Percentiles rank a stretch among this genome's conserved stretches.
Conservation (phyloP, 2,329 filamentous ascomycete species). For the Fusarium robinianum region DNA sequence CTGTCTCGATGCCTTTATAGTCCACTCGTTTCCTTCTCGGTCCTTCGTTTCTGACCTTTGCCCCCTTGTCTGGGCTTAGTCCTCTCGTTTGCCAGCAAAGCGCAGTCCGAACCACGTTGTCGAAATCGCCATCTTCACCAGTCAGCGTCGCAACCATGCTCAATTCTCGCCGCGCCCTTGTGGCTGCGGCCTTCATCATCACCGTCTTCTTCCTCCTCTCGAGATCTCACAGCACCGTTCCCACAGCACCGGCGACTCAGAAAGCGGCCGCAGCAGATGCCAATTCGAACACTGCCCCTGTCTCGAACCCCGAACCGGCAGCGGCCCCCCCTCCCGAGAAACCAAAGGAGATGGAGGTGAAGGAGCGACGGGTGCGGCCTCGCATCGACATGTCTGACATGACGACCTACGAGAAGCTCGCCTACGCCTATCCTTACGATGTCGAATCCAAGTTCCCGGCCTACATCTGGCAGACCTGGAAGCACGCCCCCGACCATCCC, state of each 20-base stretch:
- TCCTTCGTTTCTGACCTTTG: conserved; percentile 18
- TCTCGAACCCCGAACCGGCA: conserved; percentile 28
- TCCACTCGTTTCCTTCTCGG: conserved; percentile 22
- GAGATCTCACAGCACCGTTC: conserved; percentile 54
- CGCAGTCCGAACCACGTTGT: conserved; percentile 1
- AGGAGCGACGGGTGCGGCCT: conserved; percentile 38
- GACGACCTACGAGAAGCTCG: conserved; percentile 78
- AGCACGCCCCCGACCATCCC: conserved; percentile 75
- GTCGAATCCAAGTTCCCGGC: conserved; percentile 87
- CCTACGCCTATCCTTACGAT: conserved; percentile 94
- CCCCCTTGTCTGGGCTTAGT: conserved; percentile 27
- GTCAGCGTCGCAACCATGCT: conserved; percentile 61
- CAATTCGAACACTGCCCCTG: conserved; percentile 27
- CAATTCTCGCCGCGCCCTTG: conserved; percentile 75
- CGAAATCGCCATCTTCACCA: conserved; percentile 22
- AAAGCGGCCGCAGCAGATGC: conserved; percentile 20
- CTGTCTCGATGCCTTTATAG: conserved; percentile 32
- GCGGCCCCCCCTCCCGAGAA: conserved; percentile 18
- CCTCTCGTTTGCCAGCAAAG: conserved; percentile 23
- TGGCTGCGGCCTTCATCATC: conserved; percentile 71
- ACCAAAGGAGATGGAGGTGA: conserved; percentile 26
- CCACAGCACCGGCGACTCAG: conserved; percentile 25
- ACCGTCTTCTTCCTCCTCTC: conserved; percentile 72
- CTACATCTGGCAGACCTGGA: conserved; percentile 99
- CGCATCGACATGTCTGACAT: conserved; percentile 72